Conservation (phyloP, 768 basidiomycete species). For the Lyophyllum shimeji region DNA sequence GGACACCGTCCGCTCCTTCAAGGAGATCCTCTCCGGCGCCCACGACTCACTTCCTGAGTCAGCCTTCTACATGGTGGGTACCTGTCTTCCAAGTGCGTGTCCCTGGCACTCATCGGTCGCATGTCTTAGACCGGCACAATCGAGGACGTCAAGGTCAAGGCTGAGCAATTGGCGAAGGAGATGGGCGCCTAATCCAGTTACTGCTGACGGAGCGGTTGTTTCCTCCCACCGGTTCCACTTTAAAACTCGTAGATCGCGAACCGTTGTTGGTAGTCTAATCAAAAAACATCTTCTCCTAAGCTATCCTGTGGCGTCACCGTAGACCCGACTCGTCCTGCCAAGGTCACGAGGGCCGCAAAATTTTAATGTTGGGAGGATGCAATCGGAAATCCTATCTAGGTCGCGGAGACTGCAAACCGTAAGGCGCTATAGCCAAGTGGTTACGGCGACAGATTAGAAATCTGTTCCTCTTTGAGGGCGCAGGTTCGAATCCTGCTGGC, state of each 20-base stretch:
- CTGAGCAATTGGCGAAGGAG: constrained; percentile 96
- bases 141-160: constrained; percentile 96
- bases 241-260: constrained; percentile 15
- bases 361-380: no score
- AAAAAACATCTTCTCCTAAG: not conserved
- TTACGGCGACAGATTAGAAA: constrained; percentile 79
- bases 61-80: constrained; percentile 90
- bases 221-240: constrained; percentile 4
- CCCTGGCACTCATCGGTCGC: constrained; percentile 3
- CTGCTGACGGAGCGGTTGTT: constrained; percentile 9
- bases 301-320: no score
- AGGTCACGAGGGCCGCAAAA: no score
- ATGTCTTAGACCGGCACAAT: constrained; percentile 75
- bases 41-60: constrained; percentile 93
- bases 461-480: constrained; percentile 70
- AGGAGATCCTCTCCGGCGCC: constrained; percentile 89
- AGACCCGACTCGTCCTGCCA: no score
- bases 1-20: constrained; percentile 96
- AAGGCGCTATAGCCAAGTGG: constrained; percentile 82
- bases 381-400: no score
- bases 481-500: constrained; percentile 69
- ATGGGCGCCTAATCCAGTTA: constrained; percentile 53
- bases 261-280: constrained; percentile 10
- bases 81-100: constrained; percentile 9
- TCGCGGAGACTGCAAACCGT: no score